Base-by-base conservation (phyloP, 2,329 filamentous ascomycete genomes). In the Paraconiothyrium brasiliense region DNA sequence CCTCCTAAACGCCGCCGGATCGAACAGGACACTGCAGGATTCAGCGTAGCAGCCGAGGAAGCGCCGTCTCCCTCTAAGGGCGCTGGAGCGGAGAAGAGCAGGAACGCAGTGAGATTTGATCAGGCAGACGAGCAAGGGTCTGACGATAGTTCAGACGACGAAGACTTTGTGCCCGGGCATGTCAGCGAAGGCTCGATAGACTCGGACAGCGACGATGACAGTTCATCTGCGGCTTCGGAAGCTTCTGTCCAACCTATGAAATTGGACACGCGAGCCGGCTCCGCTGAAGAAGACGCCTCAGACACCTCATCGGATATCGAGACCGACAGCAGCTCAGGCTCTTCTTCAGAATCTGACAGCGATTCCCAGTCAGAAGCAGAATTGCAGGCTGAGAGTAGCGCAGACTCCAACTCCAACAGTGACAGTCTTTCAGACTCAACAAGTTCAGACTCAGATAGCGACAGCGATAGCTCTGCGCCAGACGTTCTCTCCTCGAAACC, bases 1-100 rank as follows among this genome's bases (percentile, higher is more conserved):
- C 89, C 93, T 1, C 85, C 89, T 64, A 96, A 95, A 75, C 86
- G 86, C 69, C 85, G 84, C 41, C 69, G 72, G 46, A 48, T 76
- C 20, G 80, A 69, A 66, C 69, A 71, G 61, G 67, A 71, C 43
- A 63, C 78, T 58, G 63, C 70, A 5, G 61, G 56, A 1, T 55
- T 71, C 35, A 64, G 70, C 10, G 65, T 61, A 24, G 63, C 59
- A 32, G 52, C 62, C 32, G 60, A 62, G 16, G 58, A 64, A 11
- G 13, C 54, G 46, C 14, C 22, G 1, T 35, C 54, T 39, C 44
- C 34, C 35, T 35, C 51, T 10, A 24, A 20, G 5, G 30, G 44
- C 34, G 43, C 1, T 1, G 44, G 24, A n/a, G 10, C 46, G 10
- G 51, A 37, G 13, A 62, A 47, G 27, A 41, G 20, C 6, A 35